phyloP scores from a whole-genome alignment of 2,329 filamentous ascomycete genomes.

The Polychaeton citri region DNA sequence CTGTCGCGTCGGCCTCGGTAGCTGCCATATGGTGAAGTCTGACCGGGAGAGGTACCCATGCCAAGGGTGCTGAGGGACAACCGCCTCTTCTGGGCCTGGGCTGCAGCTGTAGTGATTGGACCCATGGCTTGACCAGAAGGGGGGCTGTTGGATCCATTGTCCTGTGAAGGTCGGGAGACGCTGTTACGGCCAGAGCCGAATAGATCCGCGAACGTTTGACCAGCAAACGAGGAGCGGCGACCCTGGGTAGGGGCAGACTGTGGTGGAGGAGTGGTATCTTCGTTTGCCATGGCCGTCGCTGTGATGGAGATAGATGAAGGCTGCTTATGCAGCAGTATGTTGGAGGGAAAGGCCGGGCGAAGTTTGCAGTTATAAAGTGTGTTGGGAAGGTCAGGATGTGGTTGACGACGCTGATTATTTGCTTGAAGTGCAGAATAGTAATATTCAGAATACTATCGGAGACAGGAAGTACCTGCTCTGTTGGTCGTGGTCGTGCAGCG shows the following conservation, averaged over 20 bases:
- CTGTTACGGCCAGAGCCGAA: slow-evolving; percentile 25
- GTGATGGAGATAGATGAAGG: too few species aligned
- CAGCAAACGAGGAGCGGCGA: slow-evolving; percentile 34
- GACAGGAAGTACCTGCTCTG: too few species aligned
- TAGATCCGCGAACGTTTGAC: slow-evolving; percentile 36
- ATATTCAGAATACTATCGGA: too few species aligned
- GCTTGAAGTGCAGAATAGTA: too few species aligned
- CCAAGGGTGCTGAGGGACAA: slow-evolving; percentile 38
- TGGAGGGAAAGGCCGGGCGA: too few species aligned
- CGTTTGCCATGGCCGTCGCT: slow-evolving; percentile 26
- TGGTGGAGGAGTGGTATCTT: slow-evolving; percentile 26
- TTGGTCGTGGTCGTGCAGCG: too few species aligned
- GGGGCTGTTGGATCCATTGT: slow-evolving; percentile 18
- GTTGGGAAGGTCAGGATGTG: too few species aligned
- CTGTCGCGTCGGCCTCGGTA: slow-evolving; percentile 30
- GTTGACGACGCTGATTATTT: too few species aligned
- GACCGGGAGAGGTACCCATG: slow-evolving; percentile 30
- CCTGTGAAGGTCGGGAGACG: slow-evolving; percentile 17
- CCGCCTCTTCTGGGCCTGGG: slow-evolving; percentile 35
- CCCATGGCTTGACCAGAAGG: slow-evolving; percentile 23
- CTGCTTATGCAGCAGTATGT: too few species aligned
- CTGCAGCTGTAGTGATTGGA: slow-evolving; percentile 35
- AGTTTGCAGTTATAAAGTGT: too few species aligned
- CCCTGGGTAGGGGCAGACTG: slow-evolving; percentile 20
- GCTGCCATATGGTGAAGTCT: slow-evolving; percentile 29